A percentile compares a stretch with the other conserved stretches of the same genome.
Evolutionary conservation across 164 flowering plant genomes (phyloP).

Genomic region (Magnolia sinica): DNA sequence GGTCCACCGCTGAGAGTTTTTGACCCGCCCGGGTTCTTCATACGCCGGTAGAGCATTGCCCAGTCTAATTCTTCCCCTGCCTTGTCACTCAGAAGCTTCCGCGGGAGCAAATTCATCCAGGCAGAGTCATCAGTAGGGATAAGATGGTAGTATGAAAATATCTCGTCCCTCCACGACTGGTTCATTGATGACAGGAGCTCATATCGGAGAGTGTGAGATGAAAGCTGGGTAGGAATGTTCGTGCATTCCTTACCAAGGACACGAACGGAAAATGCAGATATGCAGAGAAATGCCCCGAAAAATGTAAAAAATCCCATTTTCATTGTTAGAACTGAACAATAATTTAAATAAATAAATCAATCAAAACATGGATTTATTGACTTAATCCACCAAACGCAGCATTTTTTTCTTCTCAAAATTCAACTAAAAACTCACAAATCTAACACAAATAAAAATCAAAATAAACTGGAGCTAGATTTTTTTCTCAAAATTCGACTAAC

Average conservation of each 20-base stretch:
- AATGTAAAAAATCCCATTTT: not conserved
- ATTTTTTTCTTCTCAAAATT: not conserved
- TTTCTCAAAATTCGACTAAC: not conserved
- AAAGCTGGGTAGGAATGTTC: constrained; percentile 44
- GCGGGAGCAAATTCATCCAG: constrained; percentile 65
- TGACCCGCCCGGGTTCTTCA: constrained; percentile 36
- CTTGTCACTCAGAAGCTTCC: constrained; percentile 44
- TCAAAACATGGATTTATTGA: too few species aligned
- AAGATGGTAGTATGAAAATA: constrained; percentile 57
- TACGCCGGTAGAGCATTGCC: constrained; percentile 52
- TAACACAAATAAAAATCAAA: too few species aligned
- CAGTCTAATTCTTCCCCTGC: constrained; percentile 44
- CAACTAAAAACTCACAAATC: not conserved
- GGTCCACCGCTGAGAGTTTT: constrained; percentile 7
- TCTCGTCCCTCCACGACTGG: constrained; percentile 57
- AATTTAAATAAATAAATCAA: too few species aligned
- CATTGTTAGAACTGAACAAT: too few species aligned
- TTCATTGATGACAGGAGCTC: constrained; percentile 50
- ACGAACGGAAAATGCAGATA: not conserved
- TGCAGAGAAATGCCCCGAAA: not conserved
- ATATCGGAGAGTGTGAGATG: constrained; percentile 61
- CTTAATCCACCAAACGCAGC: too few species aligned
- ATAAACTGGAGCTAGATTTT: not conserved
- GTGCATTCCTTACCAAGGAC: constrained; percentile 62
- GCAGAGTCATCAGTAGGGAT: constrained; percentile 71